Evolutionary conservation across 2,329 filamentous ascomycete species (phyloP).

Genomic region (Diaporthe ilicicola): DNA sequence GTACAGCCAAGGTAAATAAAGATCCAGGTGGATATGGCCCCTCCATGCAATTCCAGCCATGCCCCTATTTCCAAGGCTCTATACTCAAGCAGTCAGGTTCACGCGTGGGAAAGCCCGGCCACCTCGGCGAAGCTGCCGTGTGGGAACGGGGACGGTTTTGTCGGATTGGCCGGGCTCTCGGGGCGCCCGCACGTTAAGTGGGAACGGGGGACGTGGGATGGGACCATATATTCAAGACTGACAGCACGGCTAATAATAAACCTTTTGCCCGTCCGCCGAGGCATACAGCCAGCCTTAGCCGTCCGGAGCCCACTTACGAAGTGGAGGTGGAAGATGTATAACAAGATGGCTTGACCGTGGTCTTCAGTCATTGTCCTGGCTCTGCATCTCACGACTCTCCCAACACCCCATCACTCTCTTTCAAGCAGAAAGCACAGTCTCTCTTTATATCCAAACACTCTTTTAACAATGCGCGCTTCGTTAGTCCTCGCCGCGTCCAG

Average conservation of each 20-base stretch:
- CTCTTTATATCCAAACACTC: not conserved
- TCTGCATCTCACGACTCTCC: not conserved
- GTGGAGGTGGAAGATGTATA: not conserved
- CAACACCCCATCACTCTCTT: not conserved
- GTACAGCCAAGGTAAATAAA: conserved; percentile 4
- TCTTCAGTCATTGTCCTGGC: not conserved
- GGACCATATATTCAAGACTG: not conserved
- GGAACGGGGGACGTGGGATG: not conserved
- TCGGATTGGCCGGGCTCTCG: conserved; percentile 8
- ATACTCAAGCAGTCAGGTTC: not conserved
- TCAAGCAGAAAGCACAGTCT: conserved; percentile 1
- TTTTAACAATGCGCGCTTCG: conserved; percentile 5
- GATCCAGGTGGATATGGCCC: not conserved
- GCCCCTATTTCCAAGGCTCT: not conserved
- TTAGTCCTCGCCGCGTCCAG: not conserved
- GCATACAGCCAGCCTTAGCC: not conserved
- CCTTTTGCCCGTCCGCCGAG: not conserved
- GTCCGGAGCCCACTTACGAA: not conserved
- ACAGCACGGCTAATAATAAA: conserved; percentile 8
- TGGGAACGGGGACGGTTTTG: not conserved
- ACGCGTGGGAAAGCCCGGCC: not conserved
- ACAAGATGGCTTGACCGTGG: not conserved
- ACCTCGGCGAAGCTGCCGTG: conserved; percentile 2
- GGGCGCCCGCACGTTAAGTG: not conserved
- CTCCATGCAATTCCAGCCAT: not conserved